phyloP scores from a whole-genome alignment of 2,329 filamentous ascomycete species.

The Phyllosticta citriasiana region DNA sequence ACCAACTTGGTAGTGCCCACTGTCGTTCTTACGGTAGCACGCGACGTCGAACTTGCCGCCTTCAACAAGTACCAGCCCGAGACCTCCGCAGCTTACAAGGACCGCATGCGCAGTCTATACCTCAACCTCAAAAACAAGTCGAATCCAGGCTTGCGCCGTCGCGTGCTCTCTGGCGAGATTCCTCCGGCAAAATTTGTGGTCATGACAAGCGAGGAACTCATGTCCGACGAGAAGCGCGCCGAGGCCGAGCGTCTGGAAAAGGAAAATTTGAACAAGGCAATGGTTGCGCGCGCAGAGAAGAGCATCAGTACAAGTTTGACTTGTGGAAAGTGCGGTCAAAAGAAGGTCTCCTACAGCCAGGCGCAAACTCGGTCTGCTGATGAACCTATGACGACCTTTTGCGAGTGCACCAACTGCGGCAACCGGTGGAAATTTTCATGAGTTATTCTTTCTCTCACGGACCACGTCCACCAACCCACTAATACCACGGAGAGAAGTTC shows the following conservation, averaged over 20 bases:
- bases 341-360: conserved; percentile 91
- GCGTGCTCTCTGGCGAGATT: conserved; percentile 68
- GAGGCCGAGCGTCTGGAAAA: conserved; percentile 67
- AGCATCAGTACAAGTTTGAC: conserved; percentile 79
- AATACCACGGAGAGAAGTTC: not conserved
- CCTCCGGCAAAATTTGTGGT: conserved; percentile 62
- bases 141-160: conserved; percentile 65
- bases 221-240: conserved; percentile 70
- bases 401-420: conserved; percentile 43
- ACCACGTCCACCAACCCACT: not conserved
- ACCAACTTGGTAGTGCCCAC: conserved; percentile 41
- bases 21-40: conserved; percentile 55
- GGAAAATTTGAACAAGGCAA: conserved; percentile 95
- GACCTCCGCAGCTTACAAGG: conserved; percentile 60
- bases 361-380: conserved; percentile 92
- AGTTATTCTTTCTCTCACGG: conserved; percentile 5
- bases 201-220: conserved; percentile 87
- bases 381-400: conserved; percentile 62
- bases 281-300: conserved; percentile 87
- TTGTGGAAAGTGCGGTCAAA: conserved; percentile 86
- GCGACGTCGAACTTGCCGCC: conserved; percentile 68
- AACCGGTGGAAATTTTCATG: conserved; percentile 41
- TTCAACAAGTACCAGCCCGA: conserved; percentile 61
- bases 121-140: conserved; percentile 90
- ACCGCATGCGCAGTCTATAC: conserved; percentile 85